phyloP scores from a whole-genome alignment of 176 grass and related monocot genomes.

The Raddia guianensis region DNA sequence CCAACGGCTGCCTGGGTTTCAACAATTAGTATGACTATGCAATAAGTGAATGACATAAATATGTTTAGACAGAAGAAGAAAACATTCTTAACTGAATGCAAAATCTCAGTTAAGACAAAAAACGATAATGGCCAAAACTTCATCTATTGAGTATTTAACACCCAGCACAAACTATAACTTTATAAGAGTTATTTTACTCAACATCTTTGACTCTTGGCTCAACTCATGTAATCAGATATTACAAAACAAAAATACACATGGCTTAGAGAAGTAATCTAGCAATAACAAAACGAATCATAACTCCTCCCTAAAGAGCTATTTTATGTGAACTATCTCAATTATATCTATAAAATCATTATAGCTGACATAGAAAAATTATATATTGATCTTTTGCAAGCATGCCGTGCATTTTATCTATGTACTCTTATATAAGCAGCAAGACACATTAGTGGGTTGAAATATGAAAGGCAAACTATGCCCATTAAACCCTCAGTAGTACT shows the following conservation, averaged over 20 bases:
- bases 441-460: background rate
- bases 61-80: background rate
- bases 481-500: background rate
- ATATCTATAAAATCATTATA: no score
- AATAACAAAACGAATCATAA: no score
- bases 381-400: background rate
- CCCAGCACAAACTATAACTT: slow-evolving; percentile 3
- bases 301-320: no score
- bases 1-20: slow-evolving; percentile 63
- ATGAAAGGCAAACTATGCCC: no score
- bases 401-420: background rate
- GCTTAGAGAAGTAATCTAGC: no score
- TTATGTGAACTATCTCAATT: no score
- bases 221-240: background rate
- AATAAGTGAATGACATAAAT: slow-evolving; percentile 23
- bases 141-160: background rate
- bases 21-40: slow-evolving; percentile 26
- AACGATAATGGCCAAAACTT: background rate
- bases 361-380: background rate
- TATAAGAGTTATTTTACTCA: background rate
- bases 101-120: background rate
- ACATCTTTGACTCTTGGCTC: background rate
- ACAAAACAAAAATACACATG: no score
- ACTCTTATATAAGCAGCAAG: background rate
- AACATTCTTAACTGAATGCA: background rate